Evolutionary conservation across 495 filamentous ascomycete species (phyloP).

Genomic region (Rhypophila decipiens): DNA sequence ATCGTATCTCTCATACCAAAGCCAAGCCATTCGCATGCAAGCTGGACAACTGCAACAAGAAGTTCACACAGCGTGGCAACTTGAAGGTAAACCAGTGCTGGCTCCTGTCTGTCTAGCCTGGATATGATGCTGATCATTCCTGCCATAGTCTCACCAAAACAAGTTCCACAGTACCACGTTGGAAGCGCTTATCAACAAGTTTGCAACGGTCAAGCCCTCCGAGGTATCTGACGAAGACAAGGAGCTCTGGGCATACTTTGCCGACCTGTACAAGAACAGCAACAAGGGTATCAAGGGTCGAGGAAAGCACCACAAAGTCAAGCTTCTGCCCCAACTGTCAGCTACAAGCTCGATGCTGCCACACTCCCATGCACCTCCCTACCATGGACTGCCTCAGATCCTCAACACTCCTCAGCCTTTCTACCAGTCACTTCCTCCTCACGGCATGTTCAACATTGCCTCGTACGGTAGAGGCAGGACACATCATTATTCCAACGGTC

Average conservation of each 20-base stretch:
- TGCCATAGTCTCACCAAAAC: constrained; percentile 79
- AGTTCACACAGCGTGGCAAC: constrained; percentile 84
- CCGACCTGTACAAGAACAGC: constrained; percentile 83
- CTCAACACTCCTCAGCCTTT: constrained; percentile 10
- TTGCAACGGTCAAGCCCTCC: constrained; percentile 59
- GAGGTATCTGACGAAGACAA: constrained; percentile 61
- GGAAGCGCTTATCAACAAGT: constrained; percentile 63
- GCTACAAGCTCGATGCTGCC: constrained; percentile 3
- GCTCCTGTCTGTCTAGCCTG: no score
- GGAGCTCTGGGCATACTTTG: constrained; percentile 82
- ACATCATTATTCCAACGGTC: constrained; percentile 9
- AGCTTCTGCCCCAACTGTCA: constrained; percentile 13
- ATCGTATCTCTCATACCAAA: constrained; percentile 73
- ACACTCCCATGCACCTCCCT: constrained; percentile 12
- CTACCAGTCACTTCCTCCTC: constrained; percentile 12
- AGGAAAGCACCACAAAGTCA: constrained; percentile 68
- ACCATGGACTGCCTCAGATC: constrained; percentile 3
- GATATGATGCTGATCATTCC: no score
- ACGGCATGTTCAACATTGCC: constrained; percentile 19
- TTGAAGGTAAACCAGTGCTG: constrained; percentile 58
- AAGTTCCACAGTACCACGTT: constrained; percentile 77
- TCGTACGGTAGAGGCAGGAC: constrained; percentile 20
- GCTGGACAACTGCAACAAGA: constrained; percentile 75
- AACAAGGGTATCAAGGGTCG: constrained; percentile 98
- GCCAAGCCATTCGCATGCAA: constrained; percentile 75